Evolutionary conservation across 768 basidiomycete species (phyloP).

Genomic region (Aureoboletus auriporus): DNA sequence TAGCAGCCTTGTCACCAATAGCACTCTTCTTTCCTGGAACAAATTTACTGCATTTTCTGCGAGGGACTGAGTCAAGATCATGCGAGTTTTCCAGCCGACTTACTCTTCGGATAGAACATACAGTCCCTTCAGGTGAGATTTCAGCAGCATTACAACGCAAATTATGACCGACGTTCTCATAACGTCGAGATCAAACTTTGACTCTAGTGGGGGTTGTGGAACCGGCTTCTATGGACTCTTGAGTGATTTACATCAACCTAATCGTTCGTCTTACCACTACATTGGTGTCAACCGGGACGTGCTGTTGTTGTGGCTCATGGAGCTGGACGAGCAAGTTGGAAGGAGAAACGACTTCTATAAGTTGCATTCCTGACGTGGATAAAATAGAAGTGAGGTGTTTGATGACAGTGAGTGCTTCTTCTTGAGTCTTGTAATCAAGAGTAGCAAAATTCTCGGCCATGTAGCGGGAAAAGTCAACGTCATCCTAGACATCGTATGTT

Average conservation of each 20-base stretch:
- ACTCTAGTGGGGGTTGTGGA: not conserved
- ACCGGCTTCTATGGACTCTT: constrained; percentile 1
- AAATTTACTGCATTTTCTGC: constrained; percentile 89
- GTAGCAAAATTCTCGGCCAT: constrained; percentile 93
- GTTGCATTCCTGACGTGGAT: constrained; percentile 76
- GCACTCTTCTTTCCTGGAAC: constrained; percentile 85
- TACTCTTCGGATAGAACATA: constrained; percentile 93
- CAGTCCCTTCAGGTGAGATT: constrained; percentile 75
- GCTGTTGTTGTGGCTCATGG: constrained; percentile 30
- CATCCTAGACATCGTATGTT: constrained; percentile 45
- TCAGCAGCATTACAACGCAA: constrained; percentile 83
- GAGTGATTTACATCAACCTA: not conserved
- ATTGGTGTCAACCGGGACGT: not conserved
- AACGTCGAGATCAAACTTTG: constrained; percentile 23
- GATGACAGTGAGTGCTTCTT: constrained; percentile 86
- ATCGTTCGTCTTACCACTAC: constrained; percentile 3
- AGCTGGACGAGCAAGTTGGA: constrained; percentile 64
- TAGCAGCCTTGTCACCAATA: constrained; percentile 77
- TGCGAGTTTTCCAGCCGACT: constrained; percentile 24
- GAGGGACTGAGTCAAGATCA: not conserved
- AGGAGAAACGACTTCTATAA: constrained; percentile 73
- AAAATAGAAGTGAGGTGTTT: constrained; percentile 71
- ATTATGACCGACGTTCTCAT: constrained; percentile 73
- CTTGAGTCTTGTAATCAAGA: constrained; percentile 93
- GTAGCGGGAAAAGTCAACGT: constrained; percentile 84